Percentiles rank a stretch among this genome's conserved stretches.
phyloP scores from a whole-genome alignment of 208 protist species.

The Leishmania major region DNA sequence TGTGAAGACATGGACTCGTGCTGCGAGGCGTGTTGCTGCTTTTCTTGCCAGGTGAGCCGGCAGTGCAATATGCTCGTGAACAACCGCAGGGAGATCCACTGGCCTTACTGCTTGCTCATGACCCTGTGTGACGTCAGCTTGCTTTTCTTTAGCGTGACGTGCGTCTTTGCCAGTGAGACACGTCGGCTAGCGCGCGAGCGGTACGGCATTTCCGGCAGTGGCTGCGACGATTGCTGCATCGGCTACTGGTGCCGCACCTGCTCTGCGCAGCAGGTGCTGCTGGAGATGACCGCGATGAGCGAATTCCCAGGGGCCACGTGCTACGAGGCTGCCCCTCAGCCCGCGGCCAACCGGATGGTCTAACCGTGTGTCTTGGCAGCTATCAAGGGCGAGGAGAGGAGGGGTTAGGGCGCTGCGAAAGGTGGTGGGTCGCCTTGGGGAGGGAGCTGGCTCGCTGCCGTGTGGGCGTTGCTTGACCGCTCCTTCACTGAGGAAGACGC shows the following conservation, averaged over 20 bases:
- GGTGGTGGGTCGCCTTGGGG: neutral
- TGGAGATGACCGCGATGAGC: slow-evolving; percentile 63
- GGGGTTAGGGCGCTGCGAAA: neutral
- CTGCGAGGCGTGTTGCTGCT: slow-evolving; percentile 40
- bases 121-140: slow-evolving; percentile 2
- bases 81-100: slow-evolving; percentile 22
- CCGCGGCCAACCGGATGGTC: slow-evolving; percentile 35
- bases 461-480: neutral
- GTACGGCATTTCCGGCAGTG: slow-evolving; percentile 31
- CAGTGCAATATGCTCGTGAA: slow-evolving; percentile 49
- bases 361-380: neutral
- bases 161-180: slow-evolving; percentile 19
- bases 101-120: slow-evolving; percentile 30
- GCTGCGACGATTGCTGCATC: slow-evolving; percentile 27
- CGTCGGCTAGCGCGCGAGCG: slow-evolving; percentile 27
- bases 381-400: neutral
- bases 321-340: slow-evolving; percentile 32
- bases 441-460: neutral
- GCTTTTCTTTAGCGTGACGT: slow-evolving; percentile 13
- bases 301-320: slow-evolving; percentile 64
- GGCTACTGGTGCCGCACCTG: slow-evolving; percentile 46
- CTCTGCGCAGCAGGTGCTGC: slow-evolving; percentile 51
- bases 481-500: neutral
- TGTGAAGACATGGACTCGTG: slow-evolving; percentile 44
- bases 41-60: slow-evolving; percentile 43